A percentile compares a stretch with the other conserved stretches of the same genome.
phyloP scores from a whole-genome alignment of 495 filamentous ascomycete species.

The Talaromyces thailandensis region DNA sequence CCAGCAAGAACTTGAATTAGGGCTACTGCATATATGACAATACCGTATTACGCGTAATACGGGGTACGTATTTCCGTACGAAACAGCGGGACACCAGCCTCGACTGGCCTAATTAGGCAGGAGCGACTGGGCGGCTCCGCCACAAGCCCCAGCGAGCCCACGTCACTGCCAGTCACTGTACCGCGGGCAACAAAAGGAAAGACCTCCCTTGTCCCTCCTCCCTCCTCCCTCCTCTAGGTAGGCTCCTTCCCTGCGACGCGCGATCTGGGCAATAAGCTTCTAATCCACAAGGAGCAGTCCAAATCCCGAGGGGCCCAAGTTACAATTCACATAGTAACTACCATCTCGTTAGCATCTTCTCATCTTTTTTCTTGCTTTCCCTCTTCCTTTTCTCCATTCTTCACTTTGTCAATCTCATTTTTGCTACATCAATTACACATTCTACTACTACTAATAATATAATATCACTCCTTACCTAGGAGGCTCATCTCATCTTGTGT shows the following conservation, averaged over 20 bases:
- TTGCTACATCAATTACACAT: background rate
- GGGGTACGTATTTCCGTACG: background rate
- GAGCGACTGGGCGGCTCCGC: background rate
- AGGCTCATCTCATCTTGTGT: background rate
- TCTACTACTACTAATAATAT: background rate
- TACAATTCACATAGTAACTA: background rate
- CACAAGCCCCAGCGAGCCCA: too few relatives aligned
- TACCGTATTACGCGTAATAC: background rate
- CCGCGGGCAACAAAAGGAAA: background rate
- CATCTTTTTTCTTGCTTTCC: background rate
- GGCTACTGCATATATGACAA: background rate
- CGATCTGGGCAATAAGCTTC: background rate
- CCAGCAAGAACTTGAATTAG: background rate
- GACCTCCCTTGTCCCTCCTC: too few relatives aligned
- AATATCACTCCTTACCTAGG: background rate
- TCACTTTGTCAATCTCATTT: background rate
- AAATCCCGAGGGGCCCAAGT: background rate
- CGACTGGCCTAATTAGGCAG: background rate
- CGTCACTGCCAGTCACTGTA: background rate
- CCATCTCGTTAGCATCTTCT: background rate
- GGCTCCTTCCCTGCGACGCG: background rate
- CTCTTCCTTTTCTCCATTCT: background rate
- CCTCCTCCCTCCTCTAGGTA: too few relatives aligned
- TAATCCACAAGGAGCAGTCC: background rate
- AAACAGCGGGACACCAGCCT: background rate